A percentile compares a stretch with the other conserved stretches of the same genome.
These are phyloP conservation scores for Scutellaria minor DNA, from an alignment of 257 asterid genomes.

Conservation along the genomic window DNA sequence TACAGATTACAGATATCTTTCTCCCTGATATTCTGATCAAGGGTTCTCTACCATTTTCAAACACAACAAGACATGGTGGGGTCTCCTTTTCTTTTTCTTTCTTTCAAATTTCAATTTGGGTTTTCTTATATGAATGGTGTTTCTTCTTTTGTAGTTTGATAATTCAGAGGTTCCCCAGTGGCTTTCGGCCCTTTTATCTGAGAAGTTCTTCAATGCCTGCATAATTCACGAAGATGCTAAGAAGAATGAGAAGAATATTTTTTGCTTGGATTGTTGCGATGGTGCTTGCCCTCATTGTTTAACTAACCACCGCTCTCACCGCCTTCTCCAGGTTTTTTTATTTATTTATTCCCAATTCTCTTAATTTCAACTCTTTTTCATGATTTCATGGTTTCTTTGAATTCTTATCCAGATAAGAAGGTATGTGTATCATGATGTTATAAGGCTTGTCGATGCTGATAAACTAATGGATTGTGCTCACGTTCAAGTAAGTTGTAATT, in stretches of 20 bases:
- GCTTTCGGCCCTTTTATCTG: conserved; percentile 58
- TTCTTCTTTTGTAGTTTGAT: conserved; percentile 47
- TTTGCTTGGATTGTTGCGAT: conserved; percentile 76
- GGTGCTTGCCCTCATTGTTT: conserved; percentile 75
- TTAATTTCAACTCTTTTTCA: not conserved
- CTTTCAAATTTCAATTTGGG: not conserved
- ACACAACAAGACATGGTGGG: conserved; percentile 47
- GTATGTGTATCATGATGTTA: conserved; percentile 73
- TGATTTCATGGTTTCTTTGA: not conserved
- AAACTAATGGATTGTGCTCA: conserved; percentile 62
- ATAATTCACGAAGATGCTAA: conserved; percentile 58
- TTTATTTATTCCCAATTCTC: not conserved
- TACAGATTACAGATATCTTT: conserved; percentile 24
- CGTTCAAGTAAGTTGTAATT: conserved; percentile 61
- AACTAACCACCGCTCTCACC: conserved; percentile 58
- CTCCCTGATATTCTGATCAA: conserved; percentile 37
- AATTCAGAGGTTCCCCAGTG: conserved; percentile 57
- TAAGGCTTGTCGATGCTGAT: conserved; percentile 58
- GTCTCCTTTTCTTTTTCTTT: conserved; percentile 25
- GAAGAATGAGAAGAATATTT: conserved; percentile 76
- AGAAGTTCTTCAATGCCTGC: conserved; percentile 78
- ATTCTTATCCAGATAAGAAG: conserved; percentile 45
- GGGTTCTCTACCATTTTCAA: conserved; percentile 20
- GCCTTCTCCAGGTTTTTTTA: conserved; percentile 62
- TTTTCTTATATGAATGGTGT: not conserved